phyloP scores from a whole-genome alignment of 169 alveolate species.

The Plasmodium malariae region DNA sequence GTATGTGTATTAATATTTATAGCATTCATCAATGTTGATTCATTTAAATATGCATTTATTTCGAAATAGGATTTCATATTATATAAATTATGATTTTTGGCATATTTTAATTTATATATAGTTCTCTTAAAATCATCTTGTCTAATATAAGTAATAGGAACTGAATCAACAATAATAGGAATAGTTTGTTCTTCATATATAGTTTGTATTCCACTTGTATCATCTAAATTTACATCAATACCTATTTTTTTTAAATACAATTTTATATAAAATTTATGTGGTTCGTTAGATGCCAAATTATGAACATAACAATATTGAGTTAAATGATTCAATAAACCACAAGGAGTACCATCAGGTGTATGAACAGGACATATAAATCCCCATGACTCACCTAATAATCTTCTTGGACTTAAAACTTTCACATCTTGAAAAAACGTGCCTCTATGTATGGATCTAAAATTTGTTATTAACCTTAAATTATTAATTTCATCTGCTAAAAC shows the following conservation, averaged over 20 bases:
- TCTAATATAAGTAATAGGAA: conserved; percentile 80
- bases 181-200: conserved; percentile 55
- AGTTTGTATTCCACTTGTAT: conserved; percentile 69
- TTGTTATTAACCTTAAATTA: conserved; percentile 96
- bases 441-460: conserved; percentile 99
- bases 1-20: conserved; percentile 95
- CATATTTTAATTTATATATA: conserved; percentile 62
- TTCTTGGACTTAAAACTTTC: conserved; percentile 88
- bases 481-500: conserved; percentile 99
- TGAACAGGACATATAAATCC: conserved; percentile 99
- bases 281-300: conserved; percentile 46
- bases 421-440: conserved; percentile 95
- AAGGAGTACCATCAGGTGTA: conserved; percentile 99
- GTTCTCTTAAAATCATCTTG: conserved; percentile 85
- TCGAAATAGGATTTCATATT: conserved; percentile 66
- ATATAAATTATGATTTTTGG: conserved; percentile 62
- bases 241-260: conserved; percentile 72
- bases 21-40: conserved; percentile 86
- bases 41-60: conserved; percentile 66
- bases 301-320: conserved; percentile 89
- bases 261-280: conserved; percentile 71
- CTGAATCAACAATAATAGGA: conserved; percentile 75
- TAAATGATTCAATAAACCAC: conserved; percentile 98
- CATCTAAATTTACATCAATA: conserved; percentile 48
- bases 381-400: conserved; percentile 99